Evolutionary conservation across 2,329 filamentous ascomycete species (phyloP), one percentile per base, ranked within the genome.

Genomic region (Colletotrichum eleusines): DNA sequence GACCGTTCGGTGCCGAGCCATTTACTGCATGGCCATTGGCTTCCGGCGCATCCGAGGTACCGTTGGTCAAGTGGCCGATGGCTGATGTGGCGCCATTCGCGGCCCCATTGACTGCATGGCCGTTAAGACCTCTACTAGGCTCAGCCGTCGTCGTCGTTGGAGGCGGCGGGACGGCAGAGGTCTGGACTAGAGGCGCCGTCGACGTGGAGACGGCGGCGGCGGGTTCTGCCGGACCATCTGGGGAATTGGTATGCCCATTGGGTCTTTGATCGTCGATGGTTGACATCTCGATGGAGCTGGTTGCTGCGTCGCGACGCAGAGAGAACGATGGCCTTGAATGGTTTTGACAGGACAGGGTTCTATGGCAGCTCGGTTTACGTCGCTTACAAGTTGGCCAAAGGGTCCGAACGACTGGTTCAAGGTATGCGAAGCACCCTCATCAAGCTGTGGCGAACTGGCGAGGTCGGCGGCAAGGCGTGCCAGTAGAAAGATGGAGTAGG

Each of bases 261-360:
- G 64, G 69, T 59, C 69, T 46, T 59, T 68, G 69, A 23, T 71
- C 64, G 31, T 68, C 69, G 2, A 46, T 53, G 20, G 69, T 46
- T 40, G 69, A 71, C 69, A 71, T 53, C 18, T 50, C 44, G 5
- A 35, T 44, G 44, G 44, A 26, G 26, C 2, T 11, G 46, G 38
- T 18, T 44, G 18, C 59, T n/a, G 16, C 16, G 44, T 35, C 57
- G 42, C 28, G 38, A 44, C 40, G 12, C 20, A 26, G 8, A 26
- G 16, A n/a, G 23, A 48, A 23, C n/a, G 50, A 31, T 44, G 40
- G 28, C 16, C n/a, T 35, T n/a, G 38, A 14, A 6, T 7, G 16
- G 14, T 23, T 38, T 62, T 28, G 40, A 63, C n/a, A n/a, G 48
- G 35, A 55, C 26, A 28, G 16, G 48, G 6, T 18, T 31, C 26